Evolutionary conservation across 306 rosid species (phyloP).

Genomic region (Vicia sativa): DNA sequence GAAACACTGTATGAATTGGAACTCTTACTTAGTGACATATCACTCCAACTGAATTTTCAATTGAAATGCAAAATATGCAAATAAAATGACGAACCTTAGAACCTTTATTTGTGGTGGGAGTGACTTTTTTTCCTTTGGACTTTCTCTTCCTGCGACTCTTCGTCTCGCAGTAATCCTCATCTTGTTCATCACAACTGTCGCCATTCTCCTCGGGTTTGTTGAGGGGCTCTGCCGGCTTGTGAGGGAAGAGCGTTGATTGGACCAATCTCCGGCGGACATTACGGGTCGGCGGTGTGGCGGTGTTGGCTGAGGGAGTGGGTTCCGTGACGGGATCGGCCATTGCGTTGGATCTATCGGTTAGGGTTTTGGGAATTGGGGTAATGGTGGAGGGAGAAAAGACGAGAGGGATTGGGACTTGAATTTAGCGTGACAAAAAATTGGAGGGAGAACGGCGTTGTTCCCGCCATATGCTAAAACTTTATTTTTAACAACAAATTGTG

Average conservation of each 20-base stretch:
- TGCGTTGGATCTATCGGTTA: not conserved
- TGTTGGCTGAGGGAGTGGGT: constrained; percentile 27
- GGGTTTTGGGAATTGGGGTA: constrained; percentile 32
- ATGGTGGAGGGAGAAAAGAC: not conserved
- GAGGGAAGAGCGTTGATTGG: constrained; percentile 75
- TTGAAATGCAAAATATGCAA: not conserved
- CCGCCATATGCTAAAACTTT: constrained; percentile 2
- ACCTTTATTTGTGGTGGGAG: constrained; percentile 47
- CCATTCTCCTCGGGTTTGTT: constrained; percentile 42
- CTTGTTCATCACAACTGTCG: constrained; percentile 39
- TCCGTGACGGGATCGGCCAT: constrained; percentile 37
- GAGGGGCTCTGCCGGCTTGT: constrained; percentile 43
- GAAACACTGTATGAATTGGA: not conserved
- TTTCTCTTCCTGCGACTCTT: constrained; percentile 54
- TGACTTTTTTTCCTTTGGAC: constrained; percentile 47
- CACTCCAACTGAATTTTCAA: not conserved
- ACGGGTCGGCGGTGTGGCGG: constrained; percentile 42
- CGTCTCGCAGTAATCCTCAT: constrained; percentile 52
- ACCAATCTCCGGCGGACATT: constrained; percentile 54
- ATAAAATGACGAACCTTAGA: constrained; percentile 51
- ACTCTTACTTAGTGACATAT: not conserved
- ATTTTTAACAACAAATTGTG: too few species aligned
- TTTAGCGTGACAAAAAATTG: constrained; percentile 11
- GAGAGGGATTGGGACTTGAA: not conserved
- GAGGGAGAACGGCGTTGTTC: constrained; percentile 37